Conservation (phyloP, 495 filamentous ascomycete species). For the Podospora pseudocomata region DNA sequence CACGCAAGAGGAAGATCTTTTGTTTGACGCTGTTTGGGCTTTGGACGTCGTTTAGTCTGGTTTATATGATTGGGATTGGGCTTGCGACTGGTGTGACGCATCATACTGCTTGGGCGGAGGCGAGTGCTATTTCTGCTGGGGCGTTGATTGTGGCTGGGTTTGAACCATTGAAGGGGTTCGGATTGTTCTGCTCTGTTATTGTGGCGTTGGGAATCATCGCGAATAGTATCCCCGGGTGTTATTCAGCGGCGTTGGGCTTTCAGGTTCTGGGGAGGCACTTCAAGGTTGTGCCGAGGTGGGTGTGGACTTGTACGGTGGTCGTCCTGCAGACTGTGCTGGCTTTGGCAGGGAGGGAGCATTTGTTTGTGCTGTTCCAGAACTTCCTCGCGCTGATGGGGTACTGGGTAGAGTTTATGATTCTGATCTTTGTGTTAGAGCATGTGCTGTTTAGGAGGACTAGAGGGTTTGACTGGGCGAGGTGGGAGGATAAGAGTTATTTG, state of each 20-base stretch:
- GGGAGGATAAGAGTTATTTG: slow-evolving; percentile 39
- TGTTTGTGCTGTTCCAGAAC: slow-evolving; percentile 66
- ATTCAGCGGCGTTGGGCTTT: slow-evolving; percentile 66
- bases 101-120: slow-evolving; percentile 49
- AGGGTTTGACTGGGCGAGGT: slow-evolving; percentile 54
- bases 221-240: slow-evolving; percentile 67
- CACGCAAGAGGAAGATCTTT: slow-evolving; percentile 49
- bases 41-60: slow-evolving; percentile 35
- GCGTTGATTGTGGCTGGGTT: slow-evolving; percentile 67
- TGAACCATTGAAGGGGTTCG: slow-evolving; percentile 59
- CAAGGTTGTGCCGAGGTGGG: slow-evolving; percentile 54
- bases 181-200: slow-evolving; percentile 70
- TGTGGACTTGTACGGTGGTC: slow-evolving; percentile 60
- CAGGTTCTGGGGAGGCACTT: slow-evolving; percentile 59
- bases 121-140: slow-evolving; percentile 58
- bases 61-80: slow-evolving; percentile 67
- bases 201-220: slow-evolving; percentile 67
- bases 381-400: slow-evolving; percentile 73
- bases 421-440: slow-evolving; percentile 61
- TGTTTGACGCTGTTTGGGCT: slow-evolving; percentile 32
- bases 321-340: slow-evolving; percentile 63
- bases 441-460: slow-evolving; percentile 54
- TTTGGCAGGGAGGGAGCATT: slow-evolving; percentile 56
- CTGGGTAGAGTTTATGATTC: slow-evolving; percentile 65
- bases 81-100: slow-evolving; percentile 57